phyloP scores from a whole-genome alignment of 2,329 filamentous ascomycete species.

The Aspergillus versicolor region DNA sequence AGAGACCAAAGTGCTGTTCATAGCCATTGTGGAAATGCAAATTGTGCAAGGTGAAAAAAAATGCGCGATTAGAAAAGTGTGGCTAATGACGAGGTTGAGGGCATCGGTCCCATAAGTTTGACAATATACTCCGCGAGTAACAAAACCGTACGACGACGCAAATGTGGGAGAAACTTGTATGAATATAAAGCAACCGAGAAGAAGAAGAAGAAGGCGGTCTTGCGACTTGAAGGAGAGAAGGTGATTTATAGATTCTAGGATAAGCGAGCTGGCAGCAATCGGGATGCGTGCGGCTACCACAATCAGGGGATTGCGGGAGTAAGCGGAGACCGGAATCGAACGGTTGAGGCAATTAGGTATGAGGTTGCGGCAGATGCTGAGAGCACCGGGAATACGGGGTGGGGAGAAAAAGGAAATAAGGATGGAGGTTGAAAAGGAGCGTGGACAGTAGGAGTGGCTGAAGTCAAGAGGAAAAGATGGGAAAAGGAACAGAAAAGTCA shows the following conservation, averaged over 20 bases:
- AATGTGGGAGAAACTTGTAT: background rate
- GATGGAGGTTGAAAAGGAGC: conserved; percentile 6
- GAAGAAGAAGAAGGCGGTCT: background rate
- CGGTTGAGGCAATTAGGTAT: conserved; percentile 4
- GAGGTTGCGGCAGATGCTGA: background rate
- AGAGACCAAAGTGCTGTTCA: conserved; percentile 35
- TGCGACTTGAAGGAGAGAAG: background rate
- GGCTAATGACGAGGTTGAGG: background rate
- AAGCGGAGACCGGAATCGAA: background rate
- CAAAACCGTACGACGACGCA: background rate
- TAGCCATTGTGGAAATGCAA: conserved; percentile 28
- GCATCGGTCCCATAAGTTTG: conserved; percentile 8
- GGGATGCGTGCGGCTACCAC: conserved; percentile 15
- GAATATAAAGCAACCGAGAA: background rate
- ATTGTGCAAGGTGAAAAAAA: conserved; percentile 5
- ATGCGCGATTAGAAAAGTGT: conserved; percentile 4
- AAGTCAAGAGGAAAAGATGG: background rate
- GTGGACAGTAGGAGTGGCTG: conserved; percentile 3
- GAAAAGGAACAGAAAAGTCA: conserved; percentile 14
- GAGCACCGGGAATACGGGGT: background rate
- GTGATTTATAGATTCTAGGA: conserved; percentile 5
- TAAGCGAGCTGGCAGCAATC: conserved; percentile 3
- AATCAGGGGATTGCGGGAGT: conserved; percentile 16
- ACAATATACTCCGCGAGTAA: background rate
- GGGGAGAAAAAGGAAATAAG: background rate